These are phyloP conservation scores for Postia placenta DNA, from an alignment of 768 basidiomycete genomes.

Conservation along the genomic window DNA sequence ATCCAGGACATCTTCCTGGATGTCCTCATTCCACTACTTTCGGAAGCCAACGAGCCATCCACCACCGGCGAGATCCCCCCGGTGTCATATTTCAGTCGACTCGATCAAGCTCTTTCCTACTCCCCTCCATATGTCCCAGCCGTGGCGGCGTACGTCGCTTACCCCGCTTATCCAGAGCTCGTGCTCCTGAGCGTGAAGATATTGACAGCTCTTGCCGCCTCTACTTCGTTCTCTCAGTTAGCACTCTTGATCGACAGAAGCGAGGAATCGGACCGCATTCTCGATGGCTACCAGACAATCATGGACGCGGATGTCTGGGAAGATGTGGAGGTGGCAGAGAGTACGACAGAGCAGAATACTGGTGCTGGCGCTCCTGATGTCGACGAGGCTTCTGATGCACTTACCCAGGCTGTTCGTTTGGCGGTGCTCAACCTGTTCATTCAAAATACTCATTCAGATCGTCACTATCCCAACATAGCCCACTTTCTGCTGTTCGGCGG, in stretches of 20 bases:
- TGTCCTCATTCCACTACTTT: constrained; percentile 72
- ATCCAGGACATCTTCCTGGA: constrained; percentile 89
- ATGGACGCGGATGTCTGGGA: constrained; percentile 57
- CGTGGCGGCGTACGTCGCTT: constrained; percentile 74
- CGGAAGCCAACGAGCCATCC: constrained; percentile 53
- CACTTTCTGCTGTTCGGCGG: constrained; percentile 84
- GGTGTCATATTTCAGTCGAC: constrained; percentile 62
- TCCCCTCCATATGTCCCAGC: constrained; percentile 69
- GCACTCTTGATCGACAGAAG: constrained; percentile 77
- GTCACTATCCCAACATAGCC: constrained; percentile 74
- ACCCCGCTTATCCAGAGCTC: constrained; percentile 65
- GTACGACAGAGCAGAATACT: constrained; percentile 52
- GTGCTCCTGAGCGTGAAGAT: constrained; percentile 76
- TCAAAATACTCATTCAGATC: constrained; percentile 57
- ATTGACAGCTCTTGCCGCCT: constrained; percentile 58
- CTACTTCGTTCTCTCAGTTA: constrained; percentile 64
- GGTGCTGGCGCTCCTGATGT: constrained; percentile 69
- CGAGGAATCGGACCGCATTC: constrained; percentile 77
- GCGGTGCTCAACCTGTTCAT: constrained; percentile 80
- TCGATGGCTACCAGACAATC: constrained; percentile 68
- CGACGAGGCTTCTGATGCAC: constrained; percentile 36
- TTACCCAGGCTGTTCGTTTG: constrained; percentile 66
- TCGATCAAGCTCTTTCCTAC: constrained; percentile 73
- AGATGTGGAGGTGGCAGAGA: constrained; percentile 56
- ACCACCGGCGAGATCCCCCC: constrained; percentile 52